phyloP scores from a whole-genome alignment of 2,329 filamentous ascomycete species.

The Xylaria sp. region DNA sequence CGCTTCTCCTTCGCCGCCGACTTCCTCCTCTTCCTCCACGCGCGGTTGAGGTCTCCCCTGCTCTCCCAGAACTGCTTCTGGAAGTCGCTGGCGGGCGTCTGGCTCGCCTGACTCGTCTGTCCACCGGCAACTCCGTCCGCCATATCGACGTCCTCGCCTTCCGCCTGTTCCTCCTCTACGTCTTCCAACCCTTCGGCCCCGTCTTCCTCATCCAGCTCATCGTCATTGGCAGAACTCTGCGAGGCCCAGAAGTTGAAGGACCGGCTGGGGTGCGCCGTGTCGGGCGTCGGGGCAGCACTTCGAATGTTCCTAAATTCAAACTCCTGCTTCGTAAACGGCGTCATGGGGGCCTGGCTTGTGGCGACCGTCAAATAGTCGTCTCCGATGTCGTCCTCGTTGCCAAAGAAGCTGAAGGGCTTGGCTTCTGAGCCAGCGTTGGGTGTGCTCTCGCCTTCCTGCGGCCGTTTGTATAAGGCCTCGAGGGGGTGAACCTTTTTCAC shows the following conservation, averaged over 20 bases:
- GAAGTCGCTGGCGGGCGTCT: slow-evolving; percentile 59
- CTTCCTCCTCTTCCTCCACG: slow-evolving; percentile 74
- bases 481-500: slow-evolving; percentile 77
- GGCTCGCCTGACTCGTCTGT: slow-evolving; percentile 5
- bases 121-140: slow-evolving; percentile 23
- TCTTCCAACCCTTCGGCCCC: slow-evolving; percentile 48
- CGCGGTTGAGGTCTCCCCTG: slow-evolving; percentile 69
- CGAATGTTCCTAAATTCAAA: slow-evolving; percentile 78
- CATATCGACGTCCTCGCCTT: slow-evolving; percentile 39
- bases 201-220: slow-evolving; percentile 52
- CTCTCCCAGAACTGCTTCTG: slow-evolving; percentile 76
- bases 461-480: slow-evolving; percentile 89
- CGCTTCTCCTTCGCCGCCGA: slow-evolving; percentile 72
- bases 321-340: slow-evolving; percentile 84
- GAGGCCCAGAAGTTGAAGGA: slow-evolving; percentile 68
- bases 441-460: slow-evolving; percentile 57
- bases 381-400: slow-evolving; percentile 58
- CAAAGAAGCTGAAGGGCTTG: slow-evolving; percentile 83
- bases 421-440: slow-evolving; percentile 55
- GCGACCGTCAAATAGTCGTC: slow-evolving; percentile 45
- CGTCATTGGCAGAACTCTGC: slow-evolving; percentile 35
- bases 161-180: slow-evolving; percentile 56
- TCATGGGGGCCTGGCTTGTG: slow-evolving; percentile 69
- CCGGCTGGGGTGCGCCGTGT: slow-evolving; percentile 81
- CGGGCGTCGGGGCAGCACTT: slow-evolving; percentile 92